phyloP scores from a whole-genome alignment of 1,284 basidiomycete genomes.

The Athelia psychrophila region DNA sequence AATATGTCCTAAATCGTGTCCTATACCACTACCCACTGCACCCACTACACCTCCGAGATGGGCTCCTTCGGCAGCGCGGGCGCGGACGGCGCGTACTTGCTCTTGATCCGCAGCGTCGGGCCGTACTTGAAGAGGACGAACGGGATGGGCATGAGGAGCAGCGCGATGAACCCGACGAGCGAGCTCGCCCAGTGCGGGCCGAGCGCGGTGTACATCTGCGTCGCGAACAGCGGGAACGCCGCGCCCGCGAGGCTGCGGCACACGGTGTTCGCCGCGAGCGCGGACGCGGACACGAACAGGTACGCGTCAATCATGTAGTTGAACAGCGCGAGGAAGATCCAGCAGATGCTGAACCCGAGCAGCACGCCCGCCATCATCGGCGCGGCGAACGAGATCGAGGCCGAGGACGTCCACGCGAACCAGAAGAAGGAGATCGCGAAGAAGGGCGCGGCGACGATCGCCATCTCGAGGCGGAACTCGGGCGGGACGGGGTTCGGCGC shows the following conservation, averaged over 20 bases:
- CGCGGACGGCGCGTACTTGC: conserved; percentile 34
- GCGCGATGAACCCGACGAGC: conserved; percentile 48
- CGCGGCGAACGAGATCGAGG: conserved; percentile 44
- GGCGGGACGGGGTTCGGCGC: conserved; percentile 60
- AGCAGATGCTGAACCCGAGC: conserved; percentile 53
- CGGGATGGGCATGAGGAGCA: conserved; percentile 52
- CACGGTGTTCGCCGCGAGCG: conserved; percentile 54
- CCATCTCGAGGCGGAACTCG: conserved; percentile 60
- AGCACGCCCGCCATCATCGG: conserved; percentile 50
- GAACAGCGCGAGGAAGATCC: conserved; percentile 55
- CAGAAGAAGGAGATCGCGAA: conserved; percentile 63
- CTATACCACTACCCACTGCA: too few relatives aligned
- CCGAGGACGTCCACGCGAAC: conserved; percentile 44
- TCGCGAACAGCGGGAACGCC: conserved; percentile 56
- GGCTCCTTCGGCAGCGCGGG: neutral
- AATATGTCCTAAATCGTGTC: too few relatives aligned
- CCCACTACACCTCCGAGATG: too few relatives aligned
- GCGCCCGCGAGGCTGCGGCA: conserved; percentile 55
- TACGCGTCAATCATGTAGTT: conserved; percentile 65
- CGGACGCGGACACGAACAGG: conserved; percentile 52
- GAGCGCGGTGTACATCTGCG: conserved; percentile 49
- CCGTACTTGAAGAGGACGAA: conserved; percentile 48
- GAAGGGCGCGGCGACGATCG: conserved; percentile 52
- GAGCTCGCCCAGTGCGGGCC: conserved; percentile 56
- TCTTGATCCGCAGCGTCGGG: conserved; percentile 38